Conservation (phyloP, 208 protist species). For the Leishmania tarentolae region DNA sequence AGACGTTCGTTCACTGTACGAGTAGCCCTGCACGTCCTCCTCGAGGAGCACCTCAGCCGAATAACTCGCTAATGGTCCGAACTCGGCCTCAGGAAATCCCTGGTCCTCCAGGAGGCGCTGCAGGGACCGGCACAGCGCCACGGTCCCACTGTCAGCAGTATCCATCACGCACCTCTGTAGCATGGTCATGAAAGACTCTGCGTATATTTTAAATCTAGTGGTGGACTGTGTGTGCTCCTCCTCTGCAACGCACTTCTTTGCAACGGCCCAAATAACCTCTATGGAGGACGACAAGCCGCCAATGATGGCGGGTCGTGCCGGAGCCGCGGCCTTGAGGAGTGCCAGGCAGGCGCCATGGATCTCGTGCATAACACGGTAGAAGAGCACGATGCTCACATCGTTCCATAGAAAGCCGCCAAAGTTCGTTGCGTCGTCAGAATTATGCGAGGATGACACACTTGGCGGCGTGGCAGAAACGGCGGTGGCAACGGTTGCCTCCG, state of each 20-base stretch:
- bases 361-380: constrained; percentile 40
- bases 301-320: not conserved
- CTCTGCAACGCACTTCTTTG: constrained; percentile 19
- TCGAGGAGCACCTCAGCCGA: constrained; percentile 34
- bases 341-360: constrained; percentile 27
- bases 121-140: constrained; percentile 33
- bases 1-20: constrained; percentile 63
- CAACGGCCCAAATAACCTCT: constrained; percentile 25
- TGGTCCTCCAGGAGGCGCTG: constrained; percentile 58
- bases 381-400: constrained; percentile 67
- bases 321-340: constrained; percentile 4
- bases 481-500: not conserved
- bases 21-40: constrained; percentile 63
- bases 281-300: constrained; percentile 2
- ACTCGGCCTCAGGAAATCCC: constrained; percentile 73
- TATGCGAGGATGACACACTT: constrained; percentile 1
- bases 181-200: constrained; percentile 1
- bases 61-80: constrained; percentile 34
- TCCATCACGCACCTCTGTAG: constrained; percentile 11
- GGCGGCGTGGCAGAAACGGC: not conserved
- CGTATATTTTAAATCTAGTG: constrained; percentile 6
- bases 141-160: constrained; percentile 3
- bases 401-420: constrained; percentile 77
- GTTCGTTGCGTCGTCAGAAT: constrained; percentile 11
- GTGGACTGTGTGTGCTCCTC: constrained; percentile 14